Conservation (phyloP, 2,329 filamentous ascomycete species). For the Magnaporthiopsis incrustans region DNA sequence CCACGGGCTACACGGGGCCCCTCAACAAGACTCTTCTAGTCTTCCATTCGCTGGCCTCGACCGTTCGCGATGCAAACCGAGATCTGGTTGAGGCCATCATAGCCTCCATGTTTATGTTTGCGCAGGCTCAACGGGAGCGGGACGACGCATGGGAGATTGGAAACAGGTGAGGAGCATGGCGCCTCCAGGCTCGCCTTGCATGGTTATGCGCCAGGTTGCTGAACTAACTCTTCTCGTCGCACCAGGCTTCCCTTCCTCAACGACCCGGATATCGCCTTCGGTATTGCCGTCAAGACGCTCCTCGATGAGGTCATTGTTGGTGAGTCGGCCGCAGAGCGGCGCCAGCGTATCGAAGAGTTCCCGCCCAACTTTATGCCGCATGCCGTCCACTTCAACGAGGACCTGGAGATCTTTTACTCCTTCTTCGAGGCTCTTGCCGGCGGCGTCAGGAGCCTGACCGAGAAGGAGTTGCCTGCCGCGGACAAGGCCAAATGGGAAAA, state of each 20-base stretch:
- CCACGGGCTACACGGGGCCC: constrained; percentile 88
- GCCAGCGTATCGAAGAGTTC: constrained; percentile 39
- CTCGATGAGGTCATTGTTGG: constrained; percentile 51
- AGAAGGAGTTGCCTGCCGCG: constrained; percentile 34
- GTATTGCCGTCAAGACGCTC: constrained; percentile 73
- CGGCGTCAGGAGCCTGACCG: constrained; percentile 46
- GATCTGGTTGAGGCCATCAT: constrained; percentile 80
- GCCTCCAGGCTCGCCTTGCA: background rate
- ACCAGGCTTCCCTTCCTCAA: constrained; percentile 15
- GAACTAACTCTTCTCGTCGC: background rate
- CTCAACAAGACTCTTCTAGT: constrained; percentile 82
- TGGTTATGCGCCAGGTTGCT: background rate
- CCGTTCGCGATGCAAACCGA: constrained; percentile 70
- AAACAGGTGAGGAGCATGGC: constrained; percentile 3
- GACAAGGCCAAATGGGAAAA: constrained; percentile 47
- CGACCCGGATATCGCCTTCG: constrained; percentile 66
- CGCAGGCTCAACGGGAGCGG: constrained; percentile 65
- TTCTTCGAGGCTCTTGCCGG: constrained; percentile 51
- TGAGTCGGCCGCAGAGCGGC: constrained; percentile 35
- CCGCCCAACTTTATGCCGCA: constrained; percentile 48
- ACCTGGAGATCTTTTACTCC: constrained; percentile 47
- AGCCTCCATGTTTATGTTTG: constrained; percentile 71
- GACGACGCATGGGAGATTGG: constrained; percentile 34
- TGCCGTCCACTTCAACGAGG: constrained; percentile 49
- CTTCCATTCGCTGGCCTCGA: constrained; percentile 75